Conservation (phyloP, 805 yeast genomes). For the Millerozyma acaciae region DNA sequence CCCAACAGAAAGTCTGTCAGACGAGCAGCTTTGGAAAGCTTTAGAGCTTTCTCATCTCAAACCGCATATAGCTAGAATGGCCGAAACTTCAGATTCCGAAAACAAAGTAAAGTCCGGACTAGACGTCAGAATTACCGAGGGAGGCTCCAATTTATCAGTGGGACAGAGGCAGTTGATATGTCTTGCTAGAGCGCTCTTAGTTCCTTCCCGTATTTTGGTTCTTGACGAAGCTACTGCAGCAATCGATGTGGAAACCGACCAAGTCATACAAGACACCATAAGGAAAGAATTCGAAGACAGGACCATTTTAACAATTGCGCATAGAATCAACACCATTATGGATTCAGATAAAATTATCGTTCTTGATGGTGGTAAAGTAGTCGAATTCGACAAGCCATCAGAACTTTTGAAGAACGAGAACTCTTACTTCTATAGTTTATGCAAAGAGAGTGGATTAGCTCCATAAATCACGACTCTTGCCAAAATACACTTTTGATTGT, state of each 20-base stretch:
- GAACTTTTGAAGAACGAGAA: conserved; percentile 61
- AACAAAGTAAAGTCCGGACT: conserved; percentile 24
- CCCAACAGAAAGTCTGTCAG: conserved; percentile 33
- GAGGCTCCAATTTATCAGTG: conserved; percentile 47
- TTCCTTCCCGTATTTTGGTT: conserved; percentile 55
- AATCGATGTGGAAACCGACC: conserved; percentile 81
- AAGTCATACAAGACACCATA: conserved; percentile 72
- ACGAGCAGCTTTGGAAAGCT: conserved; percentile 40
- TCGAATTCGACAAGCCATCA: conserved; percentile 71
- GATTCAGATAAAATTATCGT: conserved; percentile 78
- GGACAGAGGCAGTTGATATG: conserved; percentile 64
- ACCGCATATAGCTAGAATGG: conserved; percentile 37
- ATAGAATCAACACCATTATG: conserved; percentile 76
- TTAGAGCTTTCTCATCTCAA: conserved; percentile 42
- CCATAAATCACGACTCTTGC: conserved; percentile 11
- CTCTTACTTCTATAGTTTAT: conserved; percentile 74
- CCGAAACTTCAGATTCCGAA: conserved; percentile 24
- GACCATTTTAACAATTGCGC: conserved; percentile 82
- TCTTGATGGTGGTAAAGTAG: conserved; percentile 68
- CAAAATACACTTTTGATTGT: too few species aligned
- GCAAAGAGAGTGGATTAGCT: conserved; percentile 73
- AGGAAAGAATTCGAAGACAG: conserved; percentile 70
- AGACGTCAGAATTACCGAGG: conserved; percentile 39
- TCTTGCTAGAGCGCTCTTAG: conserved; percentile 70
- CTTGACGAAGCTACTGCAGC: conserved; percentile 89